Conservation (phyloP, 2,329 filamentous ascomycete genomes). For the Botrytis tulipae region DNA sequence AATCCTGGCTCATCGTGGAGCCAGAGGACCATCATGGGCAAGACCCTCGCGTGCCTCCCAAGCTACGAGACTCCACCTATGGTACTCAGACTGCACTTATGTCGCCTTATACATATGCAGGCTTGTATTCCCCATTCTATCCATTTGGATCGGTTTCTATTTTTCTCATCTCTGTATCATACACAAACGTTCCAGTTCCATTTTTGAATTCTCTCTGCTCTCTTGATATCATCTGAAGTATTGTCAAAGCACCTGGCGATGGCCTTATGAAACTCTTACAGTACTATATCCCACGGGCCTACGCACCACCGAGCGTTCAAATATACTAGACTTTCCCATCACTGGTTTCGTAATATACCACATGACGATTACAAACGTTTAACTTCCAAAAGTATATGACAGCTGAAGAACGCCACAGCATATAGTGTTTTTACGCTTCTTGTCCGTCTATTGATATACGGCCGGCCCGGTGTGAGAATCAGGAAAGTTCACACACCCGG, state of each 20-base stretch:
- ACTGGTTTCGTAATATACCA: conserved; percentile 10
- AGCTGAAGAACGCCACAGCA: conserved; percentile 4
- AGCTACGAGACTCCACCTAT: conserved; percentile 2
- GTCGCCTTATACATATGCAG: conserved; percentile 21
- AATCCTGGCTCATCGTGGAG: conserved; percentile 13
- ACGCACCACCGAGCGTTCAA: conserved; percentile 27
- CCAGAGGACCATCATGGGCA: not conserved
- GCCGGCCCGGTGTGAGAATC: not conserved
- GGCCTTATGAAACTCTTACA: conserved; percentile 27
- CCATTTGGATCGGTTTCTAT: not conserved
- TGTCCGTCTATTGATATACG: not conserved
- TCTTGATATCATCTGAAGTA: conserved; percentile 20
- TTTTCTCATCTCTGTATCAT: not conserved
- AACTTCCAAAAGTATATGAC: not conserved
- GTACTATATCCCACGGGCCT: conserved; percentile 20
- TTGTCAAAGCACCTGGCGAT: conserved; percentile 23
- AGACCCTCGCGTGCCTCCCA: conserved; percentile 1
- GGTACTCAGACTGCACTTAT: not conserved
- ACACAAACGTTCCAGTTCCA: not conserved
- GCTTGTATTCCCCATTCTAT: not conserved
- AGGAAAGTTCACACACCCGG: conserved; percentile 3
- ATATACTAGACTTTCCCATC: not conserved
- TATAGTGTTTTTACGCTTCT: not conserved
- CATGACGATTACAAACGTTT: conserved; percentile 4
- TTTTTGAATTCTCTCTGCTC: conserved; percentile 14